A percentile compares a stretch with the other conserved stretches of the same genome.
phyloP scores from a whole-genome alignment of 1,284 basidiomycete species.

The Trichosporon coremiiforme region DNA sequence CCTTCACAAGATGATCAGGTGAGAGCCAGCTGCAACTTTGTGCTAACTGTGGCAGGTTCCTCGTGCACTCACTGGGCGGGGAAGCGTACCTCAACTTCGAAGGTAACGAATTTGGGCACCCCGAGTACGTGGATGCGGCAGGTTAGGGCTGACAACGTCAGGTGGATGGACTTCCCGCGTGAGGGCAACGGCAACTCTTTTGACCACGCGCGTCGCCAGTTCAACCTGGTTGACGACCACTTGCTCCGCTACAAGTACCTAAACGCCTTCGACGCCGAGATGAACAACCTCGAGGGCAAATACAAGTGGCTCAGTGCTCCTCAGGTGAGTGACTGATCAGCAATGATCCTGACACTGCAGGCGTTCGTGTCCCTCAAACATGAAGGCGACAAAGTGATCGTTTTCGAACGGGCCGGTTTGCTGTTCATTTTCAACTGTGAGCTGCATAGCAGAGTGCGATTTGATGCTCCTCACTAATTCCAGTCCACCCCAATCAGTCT shows the following conservation, averaged over 20 bases:
- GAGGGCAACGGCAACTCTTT: constrained; percentile 93
- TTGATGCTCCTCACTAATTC: background rate
- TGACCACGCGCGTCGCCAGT: constrained; percentile 92
- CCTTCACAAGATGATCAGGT: constrained; percentile 96
- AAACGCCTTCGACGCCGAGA: constrained; percentile 89
- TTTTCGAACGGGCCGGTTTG: constrained; percentile 87
- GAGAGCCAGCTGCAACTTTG: constrained; percentile 52
- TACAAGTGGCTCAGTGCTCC: constrained; percentile 82
- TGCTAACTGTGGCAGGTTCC: constrained; percentile 62
- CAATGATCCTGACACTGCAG: constrained; percentile 52
- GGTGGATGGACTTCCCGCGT: constrained; percentile 98
- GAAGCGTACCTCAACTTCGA: constrained; percentile 98
- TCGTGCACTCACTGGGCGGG: constrained; percentile 89
- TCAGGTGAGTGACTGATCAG: constrained; percentile 61
- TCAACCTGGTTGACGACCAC: constrained; percentile 87
- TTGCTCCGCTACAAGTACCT: constrained; percentile 88
- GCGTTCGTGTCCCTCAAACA: constrained; percentile 92
- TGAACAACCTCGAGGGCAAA: constrained; percentile 80
- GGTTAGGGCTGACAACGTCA: constrained; percentile 44
- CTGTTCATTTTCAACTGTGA: constrained; percentile 91
- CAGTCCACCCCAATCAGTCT: constrained; percentile 77
- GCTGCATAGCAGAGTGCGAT: constrained; percentile 5
- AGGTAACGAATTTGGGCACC: constrained; percentile 97
- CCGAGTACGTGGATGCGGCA: constrained; percentile 66
- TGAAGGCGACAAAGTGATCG: constrained; percentile 86